Conservation (phyloP, 495 filamentous ascomycete species). For the Talaromyces wortmannii region DNA sequence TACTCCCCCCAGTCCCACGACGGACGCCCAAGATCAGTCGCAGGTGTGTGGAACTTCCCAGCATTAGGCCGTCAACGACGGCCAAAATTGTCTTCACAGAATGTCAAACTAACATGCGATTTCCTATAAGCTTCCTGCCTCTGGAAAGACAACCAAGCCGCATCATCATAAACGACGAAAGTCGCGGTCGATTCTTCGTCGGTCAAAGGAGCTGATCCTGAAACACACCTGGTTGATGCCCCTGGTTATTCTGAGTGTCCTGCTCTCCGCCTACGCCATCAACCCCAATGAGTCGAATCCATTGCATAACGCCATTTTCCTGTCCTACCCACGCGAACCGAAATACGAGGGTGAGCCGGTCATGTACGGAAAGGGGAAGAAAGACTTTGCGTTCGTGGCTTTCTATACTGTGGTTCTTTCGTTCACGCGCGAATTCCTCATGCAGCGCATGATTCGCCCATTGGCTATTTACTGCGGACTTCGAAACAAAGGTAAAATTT, state of each 20-base stretch:
- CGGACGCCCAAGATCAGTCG: background rate
- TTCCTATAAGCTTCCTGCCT: conserved; percentile 6
- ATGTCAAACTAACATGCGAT: background rate
- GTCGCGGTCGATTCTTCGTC: conserved; percentile 54
- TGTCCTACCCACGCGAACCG: conserved; percentile 74
- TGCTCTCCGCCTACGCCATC: conserved; percentile 63
- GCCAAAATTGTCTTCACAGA: background rate
- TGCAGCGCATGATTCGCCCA: conserved; percentile 86
- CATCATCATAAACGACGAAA: conserved; percentile 41
- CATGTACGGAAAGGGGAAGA: conserved; percentile 85
- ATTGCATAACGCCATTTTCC: conserved; percentile 80
- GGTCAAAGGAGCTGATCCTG: conserved; percentile 57
- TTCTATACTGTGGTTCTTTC: conserved; percentile 88
- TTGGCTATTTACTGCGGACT: conserved; percentile 67
- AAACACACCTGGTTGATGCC: conserved; percentile 81
- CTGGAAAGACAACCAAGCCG: conserved; percentile 29
- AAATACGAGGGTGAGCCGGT: conserved; percentile 43
- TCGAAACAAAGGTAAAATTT: conserved; percentile 67
- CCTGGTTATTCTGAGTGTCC: conserved; percentile 56
- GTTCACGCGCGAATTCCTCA: conserved; percentile 93
- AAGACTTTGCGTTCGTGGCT: conserved; percentile 78
- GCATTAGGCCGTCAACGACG: too few species aligned
- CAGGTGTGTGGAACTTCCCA: background rate
- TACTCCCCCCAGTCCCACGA: conserved; percentile 20
- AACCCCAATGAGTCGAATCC: conserved; percentile 81